Evolutionary conservation across 2,329 filamentous ascomycete genomes (phyloP), one percentile per base, ranked within the genome.

Genomic region (Thielaviopsis punctulata): DNA sequence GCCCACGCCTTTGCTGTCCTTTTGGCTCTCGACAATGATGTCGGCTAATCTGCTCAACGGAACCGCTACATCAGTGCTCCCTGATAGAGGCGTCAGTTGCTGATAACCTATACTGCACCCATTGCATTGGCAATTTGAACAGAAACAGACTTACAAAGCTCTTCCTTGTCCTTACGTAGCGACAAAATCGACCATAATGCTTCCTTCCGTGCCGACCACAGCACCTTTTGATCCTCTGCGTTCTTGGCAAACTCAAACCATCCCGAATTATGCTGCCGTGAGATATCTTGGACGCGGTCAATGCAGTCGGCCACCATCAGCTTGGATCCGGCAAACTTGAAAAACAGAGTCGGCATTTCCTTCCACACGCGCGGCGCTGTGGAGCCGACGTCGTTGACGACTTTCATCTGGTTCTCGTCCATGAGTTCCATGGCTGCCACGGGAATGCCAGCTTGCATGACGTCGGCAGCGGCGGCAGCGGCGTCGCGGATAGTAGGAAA

Each of bases 381-480:
- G 3, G 78, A 77, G 1, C 83, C 82, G 10, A 82, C 77, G 51
- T 80, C 71, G 65, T 92, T 92, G 61, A 92, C 80, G 0, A 90
- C 83, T 57, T 72, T 75, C 86, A 92, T 92, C 65, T 89, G 84
- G 3, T 90, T 82, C 54, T 92, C 86, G 61, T 92, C 86, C 83
- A 92, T 87, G 58, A 92, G 79, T 65, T 92, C 86, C 77, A 89
- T 82, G 3, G 82, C 82, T 0, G 81, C 83, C 6, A 89, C 74
- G 0, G 82, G 84, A 3, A 88, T 72, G 0, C 82, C 84, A 1
- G 79, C 74, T 59, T 84, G 78, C 72, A 90, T 84, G n/a, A 90
- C 77, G 48, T 76, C 77, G 1, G 82, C 81, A 0, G 85, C 85
- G 0, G 84, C 83, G 0, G 80, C 73, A 0, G 85, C 84, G 1